Conservation (phyloP, 768 basidiomycete species). For the Hygrocybe coccinea region DNA sequence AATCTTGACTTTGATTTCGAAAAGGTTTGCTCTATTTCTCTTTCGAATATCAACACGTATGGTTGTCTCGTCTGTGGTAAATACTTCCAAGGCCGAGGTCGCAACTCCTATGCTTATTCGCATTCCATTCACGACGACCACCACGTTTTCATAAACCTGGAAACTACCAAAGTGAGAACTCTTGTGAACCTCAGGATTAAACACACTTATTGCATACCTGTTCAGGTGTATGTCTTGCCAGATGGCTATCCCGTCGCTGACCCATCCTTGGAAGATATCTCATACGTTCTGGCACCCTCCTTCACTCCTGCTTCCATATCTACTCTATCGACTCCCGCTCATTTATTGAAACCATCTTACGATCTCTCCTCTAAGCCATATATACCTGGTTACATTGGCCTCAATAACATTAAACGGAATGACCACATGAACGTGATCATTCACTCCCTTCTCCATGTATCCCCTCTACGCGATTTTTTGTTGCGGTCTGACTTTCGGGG, state of each 20-base stretch:
- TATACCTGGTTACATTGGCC: slow-evolving; percentile 87
- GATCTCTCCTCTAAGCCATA: slow-evolving; percentile 81
- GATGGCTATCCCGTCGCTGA: slow-evolving; percentile 96
- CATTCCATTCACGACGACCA: slow-evolving; percentile 98
- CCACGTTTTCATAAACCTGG: slow-evolving; percentile 95
- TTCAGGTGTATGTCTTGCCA: slow-evolving; percentile 91
- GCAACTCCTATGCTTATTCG: slow-evolving; percentile 89
- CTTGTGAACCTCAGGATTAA: slow-evolving; percentile 10
- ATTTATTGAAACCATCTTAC: slow-evolving; percentile 71
- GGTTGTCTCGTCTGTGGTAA: slow-evolving; percentile 97
- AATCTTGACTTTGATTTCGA: slow-evolving; percentile 98
- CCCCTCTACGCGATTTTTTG: slow-evolving; percentile 83
- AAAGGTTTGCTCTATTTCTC: slow-evolving; percentile 94
- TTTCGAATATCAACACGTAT: slow-evolving; percentile 96
- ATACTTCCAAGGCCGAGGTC: slow-evolving; percentile 96
- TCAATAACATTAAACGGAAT: slow-evolving; percentile 97
- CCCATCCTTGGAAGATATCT: slow-evolving; percentile 93
- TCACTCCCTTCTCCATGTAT: slow-evolving; percentile 86
- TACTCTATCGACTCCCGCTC: slow-evolving; percentile 51
- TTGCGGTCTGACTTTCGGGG: slow-evolving; percentile 68
- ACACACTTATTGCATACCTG: slow-evolving; percentile 14
- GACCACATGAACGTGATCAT: slow-evolving; percentile 98
- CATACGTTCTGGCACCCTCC: slow-evolving; percentile 82
- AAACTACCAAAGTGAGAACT: slow-evolving; percentile 77
- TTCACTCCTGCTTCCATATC: slow-evolving; percentile 63